Evolutionary conservation across 257 asterid genomes (phyloP), one percentile per base, ranked within the genome.

Genomic region (Galeopsis tetrahit): DNA sequence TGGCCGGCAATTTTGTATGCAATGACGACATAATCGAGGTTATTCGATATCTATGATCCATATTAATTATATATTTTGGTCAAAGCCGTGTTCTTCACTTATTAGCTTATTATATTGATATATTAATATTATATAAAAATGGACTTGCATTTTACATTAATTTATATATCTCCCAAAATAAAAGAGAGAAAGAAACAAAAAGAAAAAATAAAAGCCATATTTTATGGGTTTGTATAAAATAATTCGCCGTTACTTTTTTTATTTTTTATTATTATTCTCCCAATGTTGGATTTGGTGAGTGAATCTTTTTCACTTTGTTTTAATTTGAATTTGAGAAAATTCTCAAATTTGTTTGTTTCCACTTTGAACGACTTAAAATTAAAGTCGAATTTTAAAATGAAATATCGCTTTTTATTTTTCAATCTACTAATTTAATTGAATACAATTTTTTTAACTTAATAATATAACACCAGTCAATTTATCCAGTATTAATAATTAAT

Each of bases 81-180:
- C 79, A 75, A 75, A 72, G 51, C 70, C 72, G 70, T 75, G 79
- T 75, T 17, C 52, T 39, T 14, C 9, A 2, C 11, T 70, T 40
- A 69, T 69, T 53, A 61, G 6, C 13, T 74, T 43, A 74, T 10
- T 66, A 10, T 53, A 52, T 3, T 10, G 3, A 2, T 35, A 3
- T 31, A 65, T 52, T 14, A 17, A 33, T 63, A 36, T 21, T 48
- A 13, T 62, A 21, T 35, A 62, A 32, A 5, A 58, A 10, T 33
- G 43, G 58, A 42, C 38, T 65, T 10, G 10, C 33, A 44, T 7
- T 48, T 46, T 46, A 9, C 31, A 61, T 46, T 48, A 62, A 14
- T 62, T 43, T 49, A 63, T 48, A 52, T 53, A 6, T 66, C 10
- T 39, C 35, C 71, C 43, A 35, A 7, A 21, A 38, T 40, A 48